These are phyloP conservation scores for Eruca vesicaria DNA, from an alignment of 441 rosid genomes.

Conservation along the genomic window DNA sequence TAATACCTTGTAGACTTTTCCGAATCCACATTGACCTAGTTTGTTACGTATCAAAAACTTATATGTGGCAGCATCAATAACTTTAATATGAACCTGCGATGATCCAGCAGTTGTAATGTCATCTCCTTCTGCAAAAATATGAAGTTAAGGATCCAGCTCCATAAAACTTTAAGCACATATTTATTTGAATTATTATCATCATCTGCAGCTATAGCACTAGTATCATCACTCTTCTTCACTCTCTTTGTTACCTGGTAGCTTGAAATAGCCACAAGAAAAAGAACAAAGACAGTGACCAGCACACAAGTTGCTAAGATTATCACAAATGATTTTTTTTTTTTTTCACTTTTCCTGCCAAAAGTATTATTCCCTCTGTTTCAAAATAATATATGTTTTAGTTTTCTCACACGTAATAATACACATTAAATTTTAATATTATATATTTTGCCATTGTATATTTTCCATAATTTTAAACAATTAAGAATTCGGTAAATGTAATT, in stretches of 20 bases:
- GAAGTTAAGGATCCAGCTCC: neutral
- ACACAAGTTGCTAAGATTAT: neutral
- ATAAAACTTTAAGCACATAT: neutral
- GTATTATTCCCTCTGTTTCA: too few relatives aligned
- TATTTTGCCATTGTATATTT: too few relatives aligned
- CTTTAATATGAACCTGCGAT: conserved; percentile 12
- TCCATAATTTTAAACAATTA: too few relatives aligned
- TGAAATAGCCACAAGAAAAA: neutral
- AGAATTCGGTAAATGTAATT: too few relatives aligned
- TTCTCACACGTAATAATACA: too few relatives aligned
- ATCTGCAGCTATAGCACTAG: neutral
- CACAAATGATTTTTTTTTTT: neutral
- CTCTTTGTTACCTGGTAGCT: neutral
- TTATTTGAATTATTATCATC: conserved; percentile 23
- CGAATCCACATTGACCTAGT: conserved; percentile 76
- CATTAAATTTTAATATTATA: too few relatives aligned
- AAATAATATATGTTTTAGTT: too few relatives aligned
- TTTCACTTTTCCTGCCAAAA: conserved; percentile 1
- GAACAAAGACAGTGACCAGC: neutral
- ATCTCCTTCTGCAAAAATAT: neutral
- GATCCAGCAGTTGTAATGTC: conserved; percentile 14
- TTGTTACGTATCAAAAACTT: conserved; percentile 32
- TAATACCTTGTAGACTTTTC: too few relatives aligned
- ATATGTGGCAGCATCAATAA: conserved; percentile 1
- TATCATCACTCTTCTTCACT: conserved; percentile 1